These are phyloP conservation scores for Phyllosticta citriasiana DNA, from an alignment of 2,329 filamentous ascomycete species.

Conservation along the genomic window DNA sequence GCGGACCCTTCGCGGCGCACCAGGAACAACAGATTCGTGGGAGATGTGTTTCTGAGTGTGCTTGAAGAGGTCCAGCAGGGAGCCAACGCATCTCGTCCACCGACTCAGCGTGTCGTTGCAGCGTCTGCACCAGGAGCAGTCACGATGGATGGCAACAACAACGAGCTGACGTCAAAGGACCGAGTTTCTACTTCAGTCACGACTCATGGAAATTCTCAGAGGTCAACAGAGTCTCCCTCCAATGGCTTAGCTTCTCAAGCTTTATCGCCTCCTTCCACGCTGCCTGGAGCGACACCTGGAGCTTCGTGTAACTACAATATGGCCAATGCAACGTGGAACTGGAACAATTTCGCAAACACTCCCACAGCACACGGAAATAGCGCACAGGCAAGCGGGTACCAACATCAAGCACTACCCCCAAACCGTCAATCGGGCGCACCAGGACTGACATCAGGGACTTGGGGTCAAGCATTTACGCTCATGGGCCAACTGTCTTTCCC, in stretches of 20 bases:
- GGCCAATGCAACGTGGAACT: conserved; percentile 3
- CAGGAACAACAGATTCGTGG: conserved; percentile 4
- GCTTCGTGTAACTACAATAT: background rate
- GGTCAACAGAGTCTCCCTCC: background rate
- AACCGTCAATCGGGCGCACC: background rate
- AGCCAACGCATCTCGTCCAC: background rate
- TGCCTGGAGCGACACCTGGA: background rate
- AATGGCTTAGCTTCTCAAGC: background rate
- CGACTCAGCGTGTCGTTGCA: background rate
- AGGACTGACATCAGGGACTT: background rate
- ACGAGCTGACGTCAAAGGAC: background rate
- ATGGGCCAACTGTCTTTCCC: background rate
- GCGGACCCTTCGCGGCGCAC: background rate
- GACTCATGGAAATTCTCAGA: background rate
- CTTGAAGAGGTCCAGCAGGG: background rate
- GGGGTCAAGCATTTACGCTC: background rate
- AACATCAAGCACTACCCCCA: background rate
- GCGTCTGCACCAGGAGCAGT: background rate
- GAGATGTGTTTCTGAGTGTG: conserved; percentile 6
- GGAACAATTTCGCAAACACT: background rate
- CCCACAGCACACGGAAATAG: background rate
- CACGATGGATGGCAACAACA: background rate
- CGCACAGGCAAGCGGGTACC: background rate
- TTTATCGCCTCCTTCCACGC: background rate
- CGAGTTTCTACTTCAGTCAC: background rate